Percentiles rank a stretch among this genome's conserved stretches.
Evolutionary conservation across 768 basidiomycete species (phyloP).

Genomic region (Lepiota brunneoincarnata): DNA sequence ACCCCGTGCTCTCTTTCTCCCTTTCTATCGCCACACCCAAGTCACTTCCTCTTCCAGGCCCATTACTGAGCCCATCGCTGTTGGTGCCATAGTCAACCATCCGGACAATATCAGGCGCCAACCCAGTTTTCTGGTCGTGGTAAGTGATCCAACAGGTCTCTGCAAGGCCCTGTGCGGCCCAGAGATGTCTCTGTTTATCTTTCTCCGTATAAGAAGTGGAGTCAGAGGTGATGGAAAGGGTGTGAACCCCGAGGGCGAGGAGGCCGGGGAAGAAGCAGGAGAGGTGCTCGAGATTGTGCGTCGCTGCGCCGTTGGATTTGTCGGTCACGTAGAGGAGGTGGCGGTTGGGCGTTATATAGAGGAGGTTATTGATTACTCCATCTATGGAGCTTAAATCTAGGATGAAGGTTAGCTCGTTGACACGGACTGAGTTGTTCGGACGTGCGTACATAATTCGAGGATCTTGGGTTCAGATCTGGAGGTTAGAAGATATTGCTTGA

Average conservation of each 20-base stretch:
- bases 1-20: slow-evolving; percentile 5
- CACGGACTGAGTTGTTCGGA: not conserved
- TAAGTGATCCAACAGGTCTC: slow-evolving; percentile 68
- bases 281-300: slow-evolving; percentile 59
- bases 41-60: slow-evolving; percentile 22
- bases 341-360: slow-evolving; percentile 56
- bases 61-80: not conserved
- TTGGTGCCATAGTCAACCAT: slow-evolving; percentile 27
- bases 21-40: not conserved
- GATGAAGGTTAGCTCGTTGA: not conserved
- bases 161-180: slow-evolving; percentile 71
- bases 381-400: slow-evolving; percentile 49
- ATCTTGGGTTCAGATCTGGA: slow-evolving; percentile 39
- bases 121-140: slow-evolving; percentile 60
- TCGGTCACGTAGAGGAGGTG: slow-evolving; percentile 66
- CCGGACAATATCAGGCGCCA: slow-evolving; percentile 57
- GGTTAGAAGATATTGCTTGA: slow-evolving; percentile 61
- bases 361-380: slow-evolving; percentile 53
- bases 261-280: slow-evolving; percentile 70
- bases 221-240: slow-evolving; percentile 27
- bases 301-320: slow-evolving; percentile 27
- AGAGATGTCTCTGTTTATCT: slow-evolving; percentile 50
- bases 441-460: slow-evolving; percentile 50
- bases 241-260: slow-evolving; percentile 58
- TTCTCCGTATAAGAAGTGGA: slow-evolving; percentile 24